Evolutionary conservation across 1,284 basidiomycete genomes (phyloP), one percentile per base, ranked within the genome.

Genomic region (Sparassis latifolia): DNA sequence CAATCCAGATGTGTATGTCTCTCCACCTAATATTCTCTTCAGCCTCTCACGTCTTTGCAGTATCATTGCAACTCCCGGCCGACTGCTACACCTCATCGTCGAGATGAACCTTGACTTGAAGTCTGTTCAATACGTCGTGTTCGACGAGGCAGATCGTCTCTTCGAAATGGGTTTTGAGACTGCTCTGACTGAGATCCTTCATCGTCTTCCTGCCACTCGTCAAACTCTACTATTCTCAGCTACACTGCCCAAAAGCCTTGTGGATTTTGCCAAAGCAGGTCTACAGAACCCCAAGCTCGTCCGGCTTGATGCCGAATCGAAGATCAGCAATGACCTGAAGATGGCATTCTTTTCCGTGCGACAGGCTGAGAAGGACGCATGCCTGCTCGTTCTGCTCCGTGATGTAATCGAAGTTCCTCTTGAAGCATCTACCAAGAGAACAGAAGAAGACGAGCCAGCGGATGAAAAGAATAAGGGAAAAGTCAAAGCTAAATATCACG

Each of bases 111-210:
- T 98, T 45, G 94, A 97, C 64, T 74, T 99, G 35, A 85, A 88
- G 45, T 86, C 89, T 0, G 78, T 96, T 2, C 84, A 96, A 66
- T 94, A 93, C 56, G 84, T 96, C 51, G 90, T 99, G 20, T 99
- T 99, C 61, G 97, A 99, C 66, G 97, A 99, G 71, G 97, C 97
- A 0, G 97, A 99, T 68, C 84, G 94, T 35, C 79, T 98, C 10
- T 99, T 99, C 66, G 97, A 99, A 65, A 93, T 98, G 86, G 96
- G 96, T 10, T 99, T 99, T 66, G 90, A 92, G 60, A 84, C 86
- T 2, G 92, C 97, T 46, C 76, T 99, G 33, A 86, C 86, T 52
- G 96, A 98, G 68, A 94, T 98, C 58, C 74, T 98, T 3, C 78
- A 87, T 58, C 89, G 94, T 31, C 82, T 99, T 35, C 94, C 96